These are phyloP conservation scores for Stenocarpella maydis DNA, from an alignment of 2,329 filamentous ascomycete genomes.

Conservation along the genomic window DNA sequence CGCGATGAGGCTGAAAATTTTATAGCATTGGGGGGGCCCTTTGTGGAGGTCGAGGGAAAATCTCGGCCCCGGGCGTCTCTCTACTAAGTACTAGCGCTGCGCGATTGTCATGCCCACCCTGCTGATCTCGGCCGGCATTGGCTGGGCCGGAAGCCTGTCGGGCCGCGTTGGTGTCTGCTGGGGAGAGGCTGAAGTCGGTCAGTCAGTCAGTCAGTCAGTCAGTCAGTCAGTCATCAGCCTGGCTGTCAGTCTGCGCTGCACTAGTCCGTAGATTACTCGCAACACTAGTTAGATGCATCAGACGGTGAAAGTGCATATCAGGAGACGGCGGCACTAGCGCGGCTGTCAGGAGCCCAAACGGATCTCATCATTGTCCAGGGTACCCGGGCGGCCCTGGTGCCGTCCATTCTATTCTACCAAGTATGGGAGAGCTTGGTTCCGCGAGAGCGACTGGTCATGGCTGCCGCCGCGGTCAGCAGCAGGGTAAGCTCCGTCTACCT, in stretches of 20 bases:
- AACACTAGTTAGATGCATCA: background rate
- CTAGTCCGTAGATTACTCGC: too few species aligned
- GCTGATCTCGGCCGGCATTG: conserved; percentile 25
- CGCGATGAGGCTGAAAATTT: conserved; percentile 36
- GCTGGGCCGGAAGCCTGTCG: conserved; percentile 21
- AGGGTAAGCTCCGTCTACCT: background rate
- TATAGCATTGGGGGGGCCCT: conserved; percentile 19
- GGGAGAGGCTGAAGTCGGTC: too few species aligned
- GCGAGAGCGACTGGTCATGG: background rate
- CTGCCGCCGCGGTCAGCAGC: background rate
- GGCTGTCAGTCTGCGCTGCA: too few species aligned
- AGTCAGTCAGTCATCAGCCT: too few species aligned
- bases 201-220: too few species aligned
- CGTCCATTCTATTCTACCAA: too few species aligned
- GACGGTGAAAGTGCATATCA: background rate
- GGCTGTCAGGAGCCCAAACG: conserved; percentile 25
- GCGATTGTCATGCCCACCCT: conserved; percentile 25
- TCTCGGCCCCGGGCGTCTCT: background rate
- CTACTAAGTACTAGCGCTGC: conserved; percentile 9
- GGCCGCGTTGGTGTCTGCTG: background rate
- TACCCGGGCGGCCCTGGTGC: conserved; percentile 10
- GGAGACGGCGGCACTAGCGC: conserved; percentile 13
- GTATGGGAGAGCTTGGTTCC: background rate
- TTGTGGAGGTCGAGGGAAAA: background rate
- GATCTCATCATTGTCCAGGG: conserved; percentile 1